Conservation (phyloP, 192 early-diverging fungal species). For the Phycomyces nitens region DNA sequence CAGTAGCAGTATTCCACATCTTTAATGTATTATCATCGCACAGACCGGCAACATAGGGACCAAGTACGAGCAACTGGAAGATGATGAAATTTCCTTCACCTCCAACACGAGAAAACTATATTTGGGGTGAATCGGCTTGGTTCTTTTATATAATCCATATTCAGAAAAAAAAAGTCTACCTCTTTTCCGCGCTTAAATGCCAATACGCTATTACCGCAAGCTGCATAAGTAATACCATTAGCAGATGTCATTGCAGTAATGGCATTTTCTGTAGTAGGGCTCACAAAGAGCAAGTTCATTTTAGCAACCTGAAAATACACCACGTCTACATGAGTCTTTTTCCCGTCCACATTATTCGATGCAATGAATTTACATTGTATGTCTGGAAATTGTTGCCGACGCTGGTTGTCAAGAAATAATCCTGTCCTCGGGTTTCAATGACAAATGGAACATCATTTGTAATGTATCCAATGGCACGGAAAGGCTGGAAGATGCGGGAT, state of each 20-base stretch:
- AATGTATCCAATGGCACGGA: conserved; percentile 88
- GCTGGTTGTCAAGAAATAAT: conserved; percentile 80
- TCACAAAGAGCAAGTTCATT: conserved; percentile 77
- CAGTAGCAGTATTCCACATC: conserved; percentile 70
- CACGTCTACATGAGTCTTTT: background rate
- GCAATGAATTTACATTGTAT: conserved; percentile 60
- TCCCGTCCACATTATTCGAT: background rate
- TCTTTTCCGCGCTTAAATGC: conserved; percentile 69
- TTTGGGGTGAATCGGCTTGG: conserved; percentile 10
- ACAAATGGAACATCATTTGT: conserved; percentile 77
- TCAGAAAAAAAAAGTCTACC: conserved; percentile 31
- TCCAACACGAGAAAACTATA: conserved; percentile 25
- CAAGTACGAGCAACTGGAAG: conserved; percentile 66
- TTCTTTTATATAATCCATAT: background rate
- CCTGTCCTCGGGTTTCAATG: conserved; percentile 72
- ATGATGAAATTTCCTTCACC: conserved; percentile 44
- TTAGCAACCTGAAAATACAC: conserved; percentile 53
- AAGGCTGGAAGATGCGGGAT: conserved; percentile 71
- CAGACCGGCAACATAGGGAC: conserved; percentile 70
- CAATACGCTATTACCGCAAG: conserved; percentile 58
- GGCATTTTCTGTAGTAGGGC: conserved; percentile 60
- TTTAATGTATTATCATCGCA: conserved; percentile 78
- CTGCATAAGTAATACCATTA: conserved; percentile 72
- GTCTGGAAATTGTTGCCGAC: conserved; percentile 89
- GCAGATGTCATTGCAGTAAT: conserved; percentile 70